Percentiles rank a stretch among this genome's conserved stretches.
phyloP scores from a whole-genome alignment of 331 rosid species.

The Rosa hybrid region DNA sequence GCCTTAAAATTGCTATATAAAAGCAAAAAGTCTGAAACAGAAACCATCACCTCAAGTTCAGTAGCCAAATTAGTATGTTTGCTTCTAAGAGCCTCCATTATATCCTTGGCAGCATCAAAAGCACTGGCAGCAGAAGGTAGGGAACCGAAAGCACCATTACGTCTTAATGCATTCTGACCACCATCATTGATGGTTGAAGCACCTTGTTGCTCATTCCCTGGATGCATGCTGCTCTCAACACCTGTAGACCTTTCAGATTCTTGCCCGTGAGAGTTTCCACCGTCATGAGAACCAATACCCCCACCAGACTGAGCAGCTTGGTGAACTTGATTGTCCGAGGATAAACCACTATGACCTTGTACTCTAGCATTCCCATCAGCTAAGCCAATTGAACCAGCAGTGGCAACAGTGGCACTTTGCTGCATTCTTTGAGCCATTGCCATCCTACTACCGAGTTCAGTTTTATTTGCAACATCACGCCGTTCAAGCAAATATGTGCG shows the following conservation, averaged over 20 bases:
- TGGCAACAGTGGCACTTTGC: slow-evolving; percentile 62
- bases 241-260: slow-evolving; percentile 92
- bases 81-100: slow-evolving; percentile 99
- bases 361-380: slow-evolving; percentile 55
- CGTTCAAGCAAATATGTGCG: slow-evolving; percentile 97
- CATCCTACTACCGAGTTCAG: slow-evolving; percentile 74
- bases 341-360: slow-evolving; percentile 57
- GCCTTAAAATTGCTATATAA: not conserved
- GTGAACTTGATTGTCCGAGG: slow-evolving; percentile 76
- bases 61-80: slow-evolving; percentile 95
- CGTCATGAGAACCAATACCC: slow-evolving; percentile 87
- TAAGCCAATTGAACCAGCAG: slow-evolving; percentile 61
- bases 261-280: slow-evolving; percentile 86
- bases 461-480: slow-evolving; percentile 96
- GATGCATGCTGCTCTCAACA: slow-evolving; percentile 68
- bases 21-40: slow-evolving; percentile 15
- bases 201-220: slow-evolving; percentile 87
- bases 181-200: slow-evolving; percentile 75
- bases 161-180: slow-evolving; percentile 82
- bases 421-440: slow-evolving; percentile 93
- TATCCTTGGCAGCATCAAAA: slow-evolving; percentile 99
- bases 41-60: slow-evolving; percentile 84
- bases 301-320: slow-evolving; percentile 73
- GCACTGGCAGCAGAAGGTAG: slow-evolving; percentile 97
- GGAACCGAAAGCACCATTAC: slow-evolving; percentile 77